phyloP scores from a whole-genome alignment of 1,284 basidiomycete species.

The Cutaneotrichosporon cavernicola region DNA sequence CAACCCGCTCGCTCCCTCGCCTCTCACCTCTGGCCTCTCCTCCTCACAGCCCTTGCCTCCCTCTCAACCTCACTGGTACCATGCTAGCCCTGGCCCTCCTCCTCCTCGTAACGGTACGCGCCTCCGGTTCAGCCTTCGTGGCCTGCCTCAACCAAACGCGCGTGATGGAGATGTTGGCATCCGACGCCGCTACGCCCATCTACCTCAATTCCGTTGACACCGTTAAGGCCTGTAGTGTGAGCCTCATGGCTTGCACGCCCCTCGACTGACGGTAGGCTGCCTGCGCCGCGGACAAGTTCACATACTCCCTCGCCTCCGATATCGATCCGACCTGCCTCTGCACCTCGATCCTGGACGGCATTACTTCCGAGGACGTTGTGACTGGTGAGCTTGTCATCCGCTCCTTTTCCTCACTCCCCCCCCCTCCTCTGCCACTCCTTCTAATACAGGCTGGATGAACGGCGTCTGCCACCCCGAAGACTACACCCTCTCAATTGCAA shows the following conservation, averaged over 20 bases:
- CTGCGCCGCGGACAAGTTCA: neutral
- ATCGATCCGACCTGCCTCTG: neutral
- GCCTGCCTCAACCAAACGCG: neutral
- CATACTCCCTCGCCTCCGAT: neutral
- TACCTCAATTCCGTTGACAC: neutral
- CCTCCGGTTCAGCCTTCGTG: neutral
- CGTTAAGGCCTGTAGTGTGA: neutral
- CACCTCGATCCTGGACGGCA: neutral
- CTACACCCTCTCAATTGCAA: too few relatives aligned
- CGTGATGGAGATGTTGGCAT: neutral
- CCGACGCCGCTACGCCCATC: neutral
- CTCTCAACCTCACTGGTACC: neutral
- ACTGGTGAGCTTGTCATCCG: neutral
- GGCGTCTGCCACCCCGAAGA: too few relatives aligned
- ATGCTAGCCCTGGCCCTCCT: neutral
- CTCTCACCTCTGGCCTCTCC: neutral
- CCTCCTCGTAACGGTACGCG: neutral
- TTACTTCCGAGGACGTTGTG: neutral
- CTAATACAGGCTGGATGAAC: too few relatives aligned
- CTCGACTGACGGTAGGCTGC: neutral
- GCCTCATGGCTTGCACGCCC: neutral
- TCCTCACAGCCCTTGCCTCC: neutral
- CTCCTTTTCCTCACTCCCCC: too few relatives aligned
- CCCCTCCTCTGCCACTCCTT: too few relatives aligned
- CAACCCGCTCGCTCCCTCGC: too few relatives aligned